Evolutionary conservation across 495 filamentous ascomycete genomes (phyloP), one percentile per base, ranked within the genome.

Genomic region (Extremus antarcticus): DNA sequence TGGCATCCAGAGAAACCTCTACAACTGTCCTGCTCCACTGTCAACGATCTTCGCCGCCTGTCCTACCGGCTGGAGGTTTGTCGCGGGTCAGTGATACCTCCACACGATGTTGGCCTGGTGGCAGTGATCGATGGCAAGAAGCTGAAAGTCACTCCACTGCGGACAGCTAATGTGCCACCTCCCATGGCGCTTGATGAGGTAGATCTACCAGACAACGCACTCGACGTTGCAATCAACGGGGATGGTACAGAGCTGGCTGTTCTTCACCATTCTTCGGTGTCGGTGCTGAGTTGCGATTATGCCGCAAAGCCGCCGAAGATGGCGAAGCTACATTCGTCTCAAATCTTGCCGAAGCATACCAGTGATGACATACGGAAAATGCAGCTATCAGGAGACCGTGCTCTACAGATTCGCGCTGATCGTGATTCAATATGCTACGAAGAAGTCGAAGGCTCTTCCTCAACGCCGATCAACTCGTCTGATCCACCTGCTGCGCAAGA

Each of bases 1-100:
- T 98, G 92, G 92, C 88, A 97, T 69, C 82, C 87, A 20, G 92
- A 96, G 63, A 86, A 85, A 60, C 69, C 88, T 7, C 69, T 95
- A 50, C 74, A 78, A 19, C 70, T 91, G 48, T 74, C 81, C 15
- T 43, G 57, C 19, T 43, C 24, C 1, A 47, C 47, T 43, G 52
- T n/a, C 9, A 32, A 23, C 24, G 22, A 55, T 23, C 10, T 62
- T 0, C 21, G 25, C 1, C 50, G 7, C 45, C 53, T 61, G 23
- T 47, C 23, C 56, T 71, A 84, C 67, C 71, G 80, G 19, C 83
- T 86, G 57, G 74, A 80, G 16, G 74, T 86, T n/a, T 70, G 76
- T 43, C 73, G 80, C 38, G 87, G 86, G 21, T 82, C 88, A 41
- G 79, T 81, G 17, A 69, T 70, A 3, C 75, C 82, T 20, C 90